Conservation (phyloP, 345 rosid species). For the Aethionema arabicum region DNA sequence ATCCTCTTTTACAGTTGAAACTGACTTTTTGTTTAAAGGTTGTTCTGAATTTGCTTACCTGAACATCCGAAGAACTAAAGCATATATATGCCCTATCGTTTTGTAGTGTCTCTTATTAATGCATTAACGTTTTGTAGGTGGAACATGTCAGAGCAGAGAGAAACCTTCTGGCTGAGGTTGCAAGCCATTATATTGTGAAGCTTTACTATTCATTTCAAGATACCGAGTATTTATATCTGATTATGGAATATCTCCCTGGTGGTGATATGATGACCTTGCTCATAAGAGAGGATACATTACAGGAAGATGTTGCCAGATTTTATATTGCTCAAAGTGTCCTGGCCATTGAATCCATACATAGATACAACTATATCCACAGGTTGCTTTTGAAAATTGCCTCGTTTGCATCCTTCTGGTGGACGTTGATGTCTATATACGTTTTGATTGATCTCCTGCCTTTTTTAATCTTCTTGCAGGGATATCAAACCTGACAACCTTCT, state of each 20-base stretch:
- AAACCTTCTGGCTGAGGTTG: slow-evolving; percentile 95
- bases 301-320: slow-evolving; percentile 79
- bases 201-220: slow-evolving; percentile 97
- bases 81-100: not conserved
- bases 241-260: slow-evolving; percentile 98
- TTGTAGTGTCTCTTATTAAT: slow-evolving; percentile 9
- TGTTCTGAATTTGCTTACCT: slow-evolving; percentile 6
- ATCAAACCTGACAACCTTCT: slow-evolving; percentile 97
- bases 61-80: not conserved
- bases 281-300: slow-evolving; percentile 88
- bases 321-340: slow-evolving; percentile 94
- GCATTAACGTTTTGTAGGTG: slow-evolving; percentile 49
- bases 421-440: slow-evolving; percentile 9
- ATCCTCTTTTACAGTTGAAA: not conserved
- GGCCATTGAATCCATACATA: slow-evolving; percentile 95
- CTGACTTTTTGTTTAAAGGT: not conserved
- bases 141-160: slow-evolving; percentile 99
- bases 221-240: slow-evolving; percentile 82
- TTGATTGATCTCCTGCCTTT: slow-evolving; percentile 15
- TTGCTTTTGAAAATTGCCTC: slow-evolving; percentile 35
- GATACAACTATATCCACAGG: slow-evolving; percentile 93
- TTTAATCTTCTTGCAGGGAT: slow-evolving; percentile 55
- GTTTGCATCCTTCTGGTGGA: slow-evolving; percentile 22
- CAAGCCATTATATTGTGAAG: slow-evolving; percentile 91
- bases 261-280: slow-evolving; percentile 97